Evolutionary conservation across 1,139 yeast genomes (phyloP).

Genomic region (Groenewaldozyma auringiensis): DNA sequence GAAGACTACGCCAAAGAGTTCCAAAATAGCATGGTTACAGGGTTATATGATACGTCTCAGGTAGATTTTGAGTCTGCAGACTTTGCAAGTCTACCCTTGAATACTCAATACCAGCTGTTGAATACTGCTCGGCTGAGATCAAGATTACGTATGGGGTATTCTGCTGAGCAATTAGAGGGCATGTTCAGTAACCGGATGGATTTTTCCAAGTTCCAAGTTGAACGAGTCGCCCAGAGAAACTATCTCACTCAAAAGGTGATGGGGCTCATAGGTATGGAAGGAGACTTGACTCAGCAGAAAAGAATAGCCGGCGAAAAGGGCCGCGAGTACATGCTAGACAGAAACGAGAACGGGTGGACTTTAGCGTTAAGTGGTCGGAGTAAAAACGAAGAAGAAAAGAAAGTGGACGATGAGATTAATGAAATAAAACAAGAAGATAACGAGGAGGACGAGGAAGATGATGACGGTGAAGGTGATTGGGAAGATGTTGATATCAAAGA

Average conservation of each 20-base stretch:
- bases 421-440: constrained; percentile 7
- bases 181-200: constrained; percentile 82
- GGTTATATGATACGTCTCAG: constrained; percentile 25
- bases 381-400: constrained; percentile 33
- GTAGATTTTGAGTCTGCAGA: constrained; percentile 36
- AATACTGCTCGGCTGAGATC: constrained; percentile 79
- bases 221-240: constrained; percentile 87
- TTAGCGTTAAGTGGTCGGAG: constrained; percentile 44
- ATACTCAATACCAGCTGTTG: constrained; percentile 81
- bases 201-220: constrained; percentile 86
- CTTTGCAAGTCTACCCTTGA: constrained; percentile 46
- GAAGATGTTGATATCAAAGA: constrained; percentile 11
- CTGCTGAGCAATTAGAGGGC: constrained; percentile 73
- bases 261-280: constrained; percentile 79
- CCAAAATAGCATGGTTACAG: constrained; percentile 45
- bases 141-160: constrained; percentile 88
- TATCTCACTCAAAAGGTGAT: constrained; percentile 80
- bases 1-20: constrained; percentile 52
- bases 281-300: constrained; percentile 35
- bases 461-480: constrained; percentile 9
- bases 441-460: constrained; percentile 11
- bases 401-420: constrained; percentile 22
- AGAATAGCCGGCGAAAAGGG: constrained; percentile 85
- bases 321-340: constrained; percentile 63
- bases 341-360: constrained; percentile 83